These are phyloP conservation scores for Capronia epimyces DNA, from an alignment of 2,329 filamentous ascomycete species.

Conservation along the genomic window DNA sequence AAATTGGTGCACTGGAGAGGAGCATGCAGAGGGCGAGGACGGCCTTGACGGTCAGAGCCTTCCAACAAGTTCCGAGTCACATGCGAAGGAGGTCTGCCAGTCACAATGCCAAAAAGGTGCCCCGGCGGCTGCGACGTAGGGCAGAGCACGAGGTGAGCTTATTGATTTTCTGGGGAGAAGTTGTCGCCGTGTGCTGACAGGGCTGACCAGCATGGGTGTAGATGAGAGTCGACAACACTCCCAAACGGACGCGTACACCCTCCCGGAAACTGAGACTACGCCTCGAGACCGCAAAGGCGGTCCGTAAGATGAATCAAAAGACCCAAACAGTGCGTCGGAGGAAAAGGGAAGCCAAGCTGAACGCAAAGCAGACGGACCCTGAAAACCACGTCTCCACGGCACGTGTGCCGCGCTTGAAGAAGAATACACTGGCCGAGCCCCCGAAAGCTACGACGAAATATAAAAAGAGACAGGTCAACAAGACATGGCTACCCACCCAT, in stretches of 20 bases:
- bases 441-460: conserved; percentile 63
- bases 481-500: conserved; percentile 93
- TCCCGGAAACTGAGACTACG: conserved; percentile 49
- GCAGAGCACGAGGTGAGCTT: conserved; percentile 57
- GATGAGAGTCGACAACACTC: conserved; percentile 88
- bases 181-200: conserved; percentile 8
- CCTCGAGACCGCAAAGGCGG: conserved; percentile 67
- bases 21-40: conserved; percentile 72
- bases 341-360: conserved; percentile 34
- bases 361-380: conserved; percentile 28
- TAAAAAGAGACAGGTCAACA: conserved; percentile 76
- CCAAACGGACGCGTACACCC: conserved; percentile 49
- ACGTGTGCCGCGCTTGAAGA: conserved; percentile 60
- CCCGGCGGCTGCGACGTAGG: conserved; percentile 64
- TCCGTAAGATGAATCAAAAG: conserved; percentile 55
- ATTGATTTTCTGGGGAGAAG: background rate
- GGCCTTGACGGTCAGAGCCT: conserved; percentile 63
- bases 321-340: conserved; percentile 46
- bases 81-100: conserved; percentile 84
- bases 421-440: conserved; percentile 63
- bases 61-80: conserved; percentile 81
- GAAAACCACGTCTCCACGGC: conserved; percentile 26
- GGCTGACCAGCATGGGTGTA: conserved; percentile 37
- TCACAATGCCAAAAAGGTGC: conserved; percentile 89
- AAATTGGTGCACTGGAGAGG: conserved; percentile 77